Evolutionary conservation across 1,139 yeast species (phyloP).

Genomic region (Yamadazyma dendronema): DNA sequence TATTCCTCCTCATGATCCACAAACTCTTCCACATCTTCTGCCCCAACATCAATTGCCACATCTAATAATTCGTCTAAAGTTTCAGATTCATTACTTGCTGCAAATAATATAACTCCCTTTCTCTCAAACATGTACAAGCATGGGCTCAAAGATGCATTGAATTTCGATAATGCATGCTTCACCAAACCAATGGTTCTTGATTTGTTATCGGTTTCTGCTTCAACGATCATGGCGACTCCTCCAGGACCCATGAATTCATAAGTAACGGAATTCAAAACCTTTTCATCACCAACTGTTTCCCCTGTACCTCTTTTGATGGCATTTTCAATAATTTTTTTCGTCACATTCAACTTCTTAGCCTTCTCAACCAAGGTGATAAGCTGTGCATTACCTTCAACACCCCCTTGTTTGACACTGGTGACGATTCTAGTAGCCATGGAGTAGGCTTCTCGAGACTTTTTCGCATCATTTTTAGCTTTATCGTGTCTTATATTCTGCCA

Average conservation of each 20-base stretch:
- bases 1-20: slow-evolving; percentile 42
- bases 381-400: slow-evolving; percentile 65
- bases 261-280: slow-evolving; percentile 39
- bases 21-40: slow-evolving; percentile 71
- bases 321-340: slow-evolving; percentile 80
- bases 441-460: slow-evolving; percentile 66
- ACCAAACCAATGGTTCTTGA: slow-evolving; percentile 76
- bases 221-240: slow-evolving; percentile 81
- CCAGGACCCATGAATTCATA: slow-evolving; percentile 95
- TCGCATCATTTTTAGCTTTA: slow-evolving; percentile 89
- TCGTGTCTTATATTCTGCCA: slow-evolving; percentile 96
- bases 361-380: slow-evolving; percentile 72
- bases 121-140: slow-evolving; percentile 74
- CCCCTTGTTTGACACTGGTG: slow-evolving; percentile 61
- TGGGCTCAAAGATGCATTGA: slow-evolving; percentile 71
- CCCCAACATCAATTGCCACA: slow-evolving; percentile 73
- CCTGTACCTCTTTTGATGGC: slow-evolving; percentile 88
- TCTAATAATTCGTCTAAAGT: slow-evolving; percentile 68
- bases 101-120: slow-evolving; percentile 66
- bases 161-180: slow-evolving; percentile 72
- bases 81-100: slow-evolving; percentile 36
- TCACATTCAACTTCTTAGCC: slow-evolving; percentile 75
- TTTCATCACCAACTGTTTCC: slow-evolving; percentile 31
- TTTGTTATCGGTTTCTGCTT: slow-evolving; percentile 86
- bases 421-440: slow-evolving; percentile 72